Evolutionary conservation across 768 basidiomycete species (phyloP), one percentile per base, ranked within the genome.

Genomic region (Russula lepida): DNA sequence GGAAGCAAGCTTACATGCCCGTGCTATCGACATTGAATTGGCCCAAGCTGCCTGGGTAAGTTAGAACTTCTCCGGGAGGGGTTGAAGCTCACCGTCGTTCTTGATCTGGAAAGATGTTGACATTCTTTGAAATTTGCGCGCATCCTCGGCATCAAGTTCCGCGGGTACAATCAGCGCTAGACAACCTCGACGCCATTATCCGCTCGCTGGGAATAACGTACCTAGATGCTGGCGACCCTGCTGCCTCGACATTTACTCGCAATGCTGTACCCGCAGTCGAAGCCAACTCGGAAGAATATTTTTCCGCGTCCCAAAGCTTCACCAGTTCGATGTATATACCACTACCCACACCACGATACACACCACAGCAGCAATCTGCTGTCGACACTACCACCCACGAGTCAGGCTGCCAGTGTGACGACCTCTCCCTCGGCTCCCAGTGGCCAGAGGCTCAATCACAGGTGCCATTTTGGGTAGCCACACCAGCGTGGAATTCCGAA

Each of bases 41-140:
- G 86, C 83, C 13, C 85, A 90, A 71, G 85, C 87, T 39, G 84
- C 86, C 58, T 90, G 85, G 85, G 88, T 88, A 70, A 66, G 81
- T 69, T 9, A 11, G 21, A 17, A 12, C 8, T 48, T 43, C 13
- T 41, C 17, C 6, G 17, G n/a, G 28, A n/a, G 0, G 1, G 46
- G 25, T 44, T 54, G 27, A 51, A 23, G 54, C 55, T 9, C 27
- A 56, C 62, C 8, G 25, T 43, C 57, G 8, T 53, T 63, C 25
- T 57, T 37, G 28, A 44, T 61, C 65, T 54, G 65, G 33, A 59
- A 59, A 89, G 88, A 71, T 91, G 37, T 71, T 90, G 43, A 80
- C 88, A 12, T 72, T 88, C 63, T 90, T 89, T 63, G 86, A 89
- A 69, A 72, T 88, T 59, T 87, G 82, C 62, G 79, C 84, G 0